Evolutionary conservation across 2,329 filamentous ascomycete genomes (phyloP), one percentile per base, ranked within the genome.

Genomic region (Aquanectria penicillioides): DNA sequence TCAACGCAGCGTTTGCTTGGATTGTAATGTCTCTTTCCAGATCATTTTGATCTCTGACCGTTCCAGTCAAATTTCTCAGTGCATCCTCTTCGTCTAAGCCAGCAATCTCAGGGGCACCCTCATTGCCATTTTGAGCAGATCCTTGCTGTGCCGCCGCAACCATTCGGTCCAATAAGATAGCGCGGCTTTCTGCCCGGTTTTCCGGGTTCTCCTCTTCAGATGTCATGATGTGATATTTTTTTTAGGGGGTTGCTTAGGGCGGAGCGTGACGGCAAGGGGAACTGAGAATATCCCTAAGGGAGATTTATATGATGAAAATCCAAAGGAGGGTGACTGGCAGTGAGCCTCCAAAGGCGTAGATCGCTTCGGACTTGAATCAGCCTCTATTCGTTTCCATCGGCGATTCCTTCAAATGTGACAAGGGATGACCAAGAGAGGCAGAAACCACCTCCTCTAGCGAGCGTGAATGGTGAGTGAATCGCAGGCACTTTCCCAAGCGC

Each of bases 11-110:
- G 52, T 83, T 87, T 4, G 86, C 87, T 65, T 89, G 83, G 13
- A 82, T 73, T 1, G 85, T 85, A 63, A 98, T 96, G 70, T 97
- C 93, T 61, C 93, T 86, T 75, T 97, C 94, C 17, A 98, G 79
- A 58, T 97, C 94, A 78, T 94, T 89, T 74, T 98, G 94, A 69
- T 97, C 88, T 56, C 92, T 88, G 18, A 95, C 87, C 57, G 89
- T 83, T 48, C 88, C 85, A 5, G 89, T 88, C 34, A 93, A 78
- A 37, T 84, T 84, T 56, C 82, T 80, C 23, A 93, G 78, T 17
- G 85, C 83, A 48, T 82, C 81, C 36, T 84, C 83, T 69, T 91
- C 89, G 61, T 87, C 85, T 57, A 83, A 72, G 5, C 64, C 71
- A 11, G 68, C 67, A 7, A 64, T 70, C 44, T 53, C 41, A 20